Percentiles rank a stretch among this genome's conserved stretches.
These are phyloP conservation scores for Reticulascus tulasneorum DNA, from an alignment of 2,329 filamentous ascomycete species.

Conservation along the genomic window DNA sequence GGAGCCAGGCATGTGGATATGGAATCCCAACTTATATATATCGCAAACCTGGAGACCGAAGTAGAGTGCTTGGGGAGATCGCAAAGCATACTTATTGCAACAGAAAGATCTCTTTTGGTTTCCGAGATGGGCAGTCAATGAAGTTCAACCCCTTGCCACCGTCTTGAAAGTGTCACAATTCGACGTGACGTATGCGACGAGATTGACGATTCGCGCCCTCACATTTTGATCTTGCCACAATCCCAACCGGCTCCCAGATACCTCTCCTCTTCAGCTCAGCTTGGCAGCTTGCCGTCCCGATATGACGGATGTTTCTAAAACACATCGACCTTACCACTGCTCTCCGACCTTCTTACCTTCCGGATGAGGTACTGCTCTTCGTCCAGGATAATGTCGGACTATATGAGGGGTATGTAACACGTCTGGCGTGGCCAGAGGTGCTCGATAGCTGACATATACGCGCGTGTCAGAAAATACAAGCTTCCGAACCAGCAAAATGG, in stretches of 20 bases:
- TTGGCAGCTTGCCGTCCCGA: slow-evolving; percentile 19
- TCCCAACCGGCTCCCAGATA: background rate
- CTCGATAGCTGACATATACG: background rate
- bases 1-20: too few species aligned
- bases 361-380: slow-evolving; percentile 91
- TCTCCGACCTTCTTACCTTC: slow-evolving; percentile 83
- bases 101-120: too few species aligned
- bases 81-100: too few species aligned
- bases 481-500: slow-evolving; percentile 91
- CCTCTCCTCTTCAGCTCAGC: background rate
- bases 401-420: slow-evolving; percentile 79
- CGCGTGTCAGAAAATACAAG: slow-evolving; percentile 76
- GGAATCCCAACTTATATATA: too few species aligned
- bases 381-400: slow-evolving; percentile 96
- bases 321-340: slow-evolving; percentile 94
- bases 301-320: slow-evolving; percentile 93
- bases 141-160: too few species aligned
- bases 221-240: background rate
- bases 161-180: too few species aligned
- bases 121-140: too few species aligned
- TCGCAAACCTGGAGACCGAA: too few species aligned
- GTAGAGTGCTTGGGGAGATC: too few species aligned
- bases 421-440: background rate
- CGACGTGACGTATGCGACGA: slow-evolving; percentile 6
- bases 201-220: slow-evolving; percentile 4